A percentile compares a stretch with the other conserved stretches of the same genome.
phyloP scores from a whole-genome alignment of 768 basidiomycete species.

The Imleria badia region DNA sequence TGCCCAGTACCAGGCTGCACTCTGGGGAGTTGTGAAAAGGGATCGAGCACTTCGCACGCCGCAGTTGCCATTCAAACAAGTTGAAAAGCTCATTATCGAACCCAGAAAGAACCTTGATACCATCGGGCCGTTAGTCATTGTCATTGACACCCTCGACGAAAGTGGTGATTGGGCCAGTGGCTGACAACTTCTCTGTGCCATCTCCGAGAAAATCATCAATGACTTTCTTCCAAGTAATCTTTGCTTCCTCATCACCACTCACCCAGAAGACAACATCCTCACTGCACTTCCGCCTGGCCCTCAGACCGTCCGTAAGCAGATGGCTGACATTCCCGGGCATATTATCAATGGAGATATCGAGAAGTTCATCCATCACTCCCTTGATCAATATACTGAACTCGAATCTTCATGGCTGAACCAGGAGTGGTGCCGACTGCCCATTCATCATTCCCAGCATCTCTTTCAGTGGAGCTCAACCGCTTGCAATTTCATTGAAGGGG shows the following conservation, averaged over 20 bases:
- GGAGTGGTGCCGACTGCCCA: slow-evolving; percentile 12
- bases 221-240: too few species aligned
- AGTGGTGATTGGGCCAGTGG: too few species aligned
- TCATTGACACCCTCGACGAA: too few species aligned
- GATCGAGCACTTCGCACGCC: slow-evolving; percentile 3
- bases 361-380: neutral
- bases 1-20: slow-evolving; percentile 6
- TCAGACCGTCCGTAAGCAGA: too few species aligned
- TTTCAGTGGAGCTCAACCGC: slow-evolving; percentile 27
- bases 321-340: too few species aligned
- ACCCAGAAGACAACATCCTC: neutral
- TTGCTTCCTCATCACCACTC: too few species aligned
- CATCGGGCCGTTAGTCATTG: neutral
- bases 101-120: slow-evolving; percentile 14
- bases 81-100: slow-evolving; percentile 20
- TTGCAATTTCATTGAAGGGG: slow-evolving; percentile 13
- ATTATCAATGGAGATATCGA: neutral
- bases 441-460: slow-evolving; percentile 16
- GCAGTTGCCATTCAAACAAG: slow-evolving; percentile 5
- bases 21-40: slow-evolving; percentile 2
- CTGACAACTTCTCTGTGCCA: too few species aligned
- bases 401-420: neutral
- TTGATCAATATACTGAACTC: neutral
- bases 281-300: too few species aligned
- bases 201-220: too few species aligned